Evolutionary conservation across 352 stramenopile species (phyloP).

Genomic region (Phytophthora hibernalis): DNA sequence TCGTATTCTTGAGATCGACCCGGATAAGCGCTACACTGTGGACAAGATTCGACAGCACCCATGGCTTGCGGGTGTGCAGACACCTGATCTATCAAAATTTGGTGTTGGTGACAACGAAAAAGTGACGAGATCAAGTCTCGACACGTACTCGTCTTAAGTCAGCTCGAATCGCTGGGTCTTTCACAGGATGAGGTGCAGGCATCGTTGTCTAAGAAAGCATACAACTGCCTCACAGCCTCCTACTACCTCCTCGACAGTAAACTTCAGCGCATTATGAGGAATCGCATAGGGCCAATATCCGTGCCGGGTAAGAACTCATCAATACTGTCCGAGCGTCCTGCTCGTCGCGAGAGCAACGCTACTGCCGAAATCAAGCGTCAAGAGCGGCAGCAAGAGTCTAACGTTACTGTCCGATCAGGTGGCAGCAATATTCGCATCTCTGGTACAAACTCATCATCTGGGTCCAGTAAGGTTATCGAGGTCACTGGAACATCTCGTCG

Average conservation of each 20-base stretch:
- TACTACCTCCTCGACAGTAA: conserved; percentile 84
- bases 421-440: conserved; percentile 14
- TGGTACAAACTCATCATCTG: conserved; percentile 8
- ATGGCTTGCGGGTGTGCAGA: conserved; percentile 67
- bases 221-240: conserved; percentile 77
- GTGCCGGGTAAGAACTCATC: conserved; percentile 1
- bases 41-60: conserved; percentile 83
- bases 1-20: conserved; percentile 87
- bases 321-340: conserved; percentile 3
- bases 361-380: conserved; percentile 23
- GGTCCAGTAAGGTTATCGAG: conserved; percentile 11
- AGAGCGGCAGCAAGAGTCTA: conserved; percentile 17
- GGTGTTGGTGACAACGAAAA: conserved; percentile 1
- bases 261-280: conserved; percentile 50
- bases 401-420: conserved; percentile 13
- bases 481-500: conserved; percentile 3
- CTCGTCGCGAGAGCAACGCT: conserved; percentile 8
- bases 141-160: conserved; percentile 55
- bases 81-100: conserved; percentile 15
- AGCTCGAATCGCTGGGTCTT: conserved; percentile 64
- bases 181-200: conserved; percentile 44
- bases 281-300: conserved; percentile 19
- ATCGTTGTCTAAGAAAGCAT: conserved; percentile 52
- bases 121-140: conserved; percentile 29
- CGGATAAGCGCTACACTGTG: conserved; percentile 75